Percentiles rank a stretch among this genome's conserved stretches.
phyloP scores from a whole-genome alignment of 1,284 basidiomycete genomes.

The Paramarasmius palmivorus region DNA sequence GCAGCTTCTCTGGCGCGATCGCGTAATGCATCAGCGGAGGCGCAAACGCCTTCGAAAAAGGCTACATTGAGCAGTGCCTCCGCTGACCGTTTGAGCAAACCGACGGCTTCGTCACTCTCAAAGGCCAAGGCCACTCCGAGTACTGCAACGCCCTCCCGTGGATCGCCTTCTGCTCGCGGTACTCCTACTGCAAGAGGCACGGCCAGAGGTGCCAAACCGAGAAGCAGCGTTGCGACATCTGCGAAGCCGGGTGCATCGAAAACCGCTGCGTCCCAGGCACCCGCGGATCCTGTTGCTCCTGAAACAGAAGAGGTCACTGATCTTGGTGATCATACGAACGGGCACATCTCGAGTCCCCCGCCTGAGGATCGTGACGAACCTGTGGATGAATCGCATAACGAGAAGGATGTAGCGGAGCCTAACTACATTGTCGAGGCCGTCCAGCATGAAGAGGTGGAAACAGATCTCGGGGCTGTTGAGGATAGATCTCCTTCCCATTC shows the following conservation, averaged over 20 bases:
- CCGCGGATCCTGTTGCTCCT: no score
- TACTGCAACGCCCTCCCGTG: conserved; percentile 12
- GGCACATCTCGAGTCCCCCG: no score
- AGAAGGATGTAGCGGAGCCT: no score
- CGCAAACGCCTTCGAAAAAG: conserved; percentile 54
- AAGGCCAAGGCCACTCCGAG: conserved; percentile 28
- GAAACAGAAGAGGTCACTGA: no score
- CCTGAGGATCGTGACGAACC: no score
- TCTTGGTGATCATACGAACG: no score
- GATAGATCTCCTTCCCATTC: background rate
- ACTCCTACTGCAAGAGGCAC: conserved; percentile 21
- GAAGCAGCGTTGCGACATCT: conserved; percentile 13
- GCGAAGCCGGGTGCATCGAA: conserved; percentile 13
- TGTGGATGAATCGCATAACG: no score
- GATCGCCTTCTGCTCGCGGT: conserved; percentile 3
- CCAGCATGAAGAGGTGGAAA: background rate
- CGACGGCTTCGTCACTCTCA: conserved; percentile 69
- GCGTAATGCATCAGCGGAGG: conserved; percentile 47
- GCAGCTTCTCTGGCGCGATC: conserved; percentile 73
- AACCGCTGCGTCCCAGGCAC: background rate
- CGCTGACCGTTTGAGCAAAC: conserved; percentile 69
- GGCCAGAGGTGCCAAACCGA: conserved; percentile 23
- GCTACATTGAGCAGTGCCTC: conserved; percentile 44
- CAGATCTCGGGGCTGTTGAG: background rate
- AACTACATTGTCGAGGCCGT: background rate